A percentile compares a stretch with the other conserved stretches of the same genome.
Evolutionary conservation across 306 rosid genomes (phyloP).

Genomic region (Citrullus amarus): DNA sequence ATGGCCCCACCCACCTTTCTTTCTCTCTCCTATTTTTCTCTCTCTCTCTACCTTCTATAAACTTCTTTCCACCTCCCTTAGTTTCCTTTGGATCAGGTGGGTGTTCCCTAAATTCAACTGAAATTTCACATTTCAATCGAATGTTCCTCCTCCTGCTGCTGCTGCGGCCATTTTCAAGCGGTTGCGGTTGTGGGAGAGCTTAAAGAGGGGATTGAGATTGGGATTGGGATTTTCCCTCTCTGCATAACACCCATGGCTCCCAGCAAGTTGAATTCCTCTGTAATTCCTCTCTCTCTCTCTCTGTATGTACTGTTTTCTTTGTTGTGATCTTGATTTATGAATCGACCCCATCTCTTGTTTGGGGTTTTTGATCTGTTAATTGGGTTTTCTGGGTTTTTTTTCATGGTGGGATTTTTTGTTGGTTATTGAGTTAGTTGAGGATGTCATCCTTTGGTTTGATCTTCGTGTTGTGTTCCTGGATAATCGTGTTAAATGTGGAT

Average conservation of each 20-base stretch:
- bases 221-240: background rate
- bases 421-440: background rate
- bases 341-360: background rate
- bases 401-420: background rate
- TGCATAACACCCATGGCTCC: slow-evolving; percentile 47
- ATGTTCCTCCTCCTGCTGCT: background rate
- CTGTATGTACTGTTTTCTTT: background rate
- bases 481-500: background rate
- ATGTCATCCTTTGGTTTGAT: background rate
- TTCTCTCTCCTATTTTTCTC: background rate
- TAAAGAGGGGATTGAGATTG: background rate
- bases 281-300: slow-evolving; percentile 22
- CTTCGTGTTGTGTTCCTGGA: background rate
- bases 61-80: background rate
- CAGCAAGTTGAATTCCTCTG: slow-evolving; percentile 60
- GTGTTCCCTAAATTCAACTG: background rate
- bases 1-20: background rate
- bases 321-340: slow-evolving; percentile 13
- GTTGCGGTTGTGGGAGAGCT: background rate
- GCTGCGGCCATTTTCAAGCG: background rate
- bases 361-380: background rate
- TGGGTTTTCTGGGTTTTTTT: background rate
- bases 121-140: background rate
- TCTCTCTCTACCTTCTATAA: background rate
- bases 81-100: background rate